phyloP scores from a whole-genome alignment of 345 rosid species.

The Iberis pinnata region DNA sequence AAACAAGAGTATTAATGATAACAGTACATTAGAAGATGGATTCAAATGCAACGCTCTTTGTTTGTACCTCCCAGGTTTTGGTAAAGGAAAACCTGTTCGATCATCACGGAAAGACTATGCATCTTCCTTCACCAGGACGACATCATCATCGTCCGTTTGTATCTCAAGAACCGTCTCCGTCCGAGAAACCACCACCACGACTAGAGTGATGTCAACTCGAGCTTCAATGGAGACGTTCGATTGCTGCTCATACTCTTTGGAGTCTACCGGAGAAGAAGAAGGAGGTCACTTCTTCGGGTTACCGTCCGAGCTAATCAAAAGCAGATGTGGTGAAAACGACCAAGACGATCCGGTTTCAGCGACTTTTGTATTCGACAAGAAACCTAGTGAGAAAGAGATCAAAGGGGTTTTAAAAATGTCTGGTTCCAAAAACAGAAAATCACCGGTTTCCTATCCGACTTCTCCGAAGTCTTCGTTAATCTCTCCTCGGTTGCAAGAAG shows the following conservation, averaged over 20 bases:
- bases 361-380: conserved; percentile 59
- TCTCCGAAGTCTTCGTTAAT: too few relatives aligned
- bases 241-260: conserved; percentile 65
- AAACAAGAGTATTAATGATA: conserved; percentile 15
- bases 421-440: conserved; percentile 42
- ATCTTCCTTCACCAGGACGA: conserved; percentile 26
- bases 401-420: conserved; percentile 51
- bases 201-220: conserved; percentile 50
- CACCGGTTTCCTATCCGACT: too few relatives aligned
- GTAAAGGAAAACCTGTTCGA: conserved; percentile 54
- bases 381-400: conserved; percentile 37
- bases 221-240: conserved; percentile 85
- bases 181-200: conserved; percentile 25
- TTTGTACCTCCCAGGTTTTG: conserved; percentile 67
- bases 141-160: too few relatives aligned
- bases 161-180: conserved; percentile 25
- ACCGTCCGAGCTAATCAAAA: conserved; percentile 56
- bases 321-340: conserved; percentile 35
- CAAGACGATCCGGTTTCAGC: conserved; percentile 57
- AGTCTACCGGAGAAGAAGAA: conserved; percentile 17
- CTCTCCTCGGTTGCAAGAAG: too few relatives aligned
- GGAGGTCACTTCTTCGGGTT: conserved; percentile 51
- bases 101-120: conserved; percentile 25
- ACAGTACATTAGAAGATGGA: conserved; percentile 30
- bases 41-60: conserved; percentile 75